Evolutionary conservation across 305 asterid genomes (phyloP).

Genomic region (Solanum chacoense): DNA sequence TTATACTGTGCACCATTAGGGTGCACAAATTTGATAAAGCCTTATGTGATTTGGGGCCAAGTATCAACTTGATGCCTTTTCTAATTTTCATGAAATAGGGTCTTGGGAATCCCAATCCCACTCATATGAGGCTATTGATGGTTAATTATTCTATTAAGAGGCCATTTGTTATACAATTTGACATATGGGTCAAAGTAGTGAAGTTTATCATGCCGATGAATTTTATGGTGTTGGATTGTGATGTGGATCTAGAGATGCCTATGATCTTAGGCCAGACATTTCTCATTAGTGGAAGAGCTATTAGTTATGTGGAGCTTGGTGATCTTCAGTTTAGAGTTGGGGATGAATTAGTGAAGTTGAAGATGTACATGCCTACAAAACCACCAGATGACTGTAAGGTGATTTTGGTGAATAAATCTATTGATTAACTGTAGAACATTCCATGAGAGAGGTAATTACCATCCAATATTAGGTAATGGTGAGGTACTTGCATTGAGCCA

Average conservation of each 20-base stretch:
- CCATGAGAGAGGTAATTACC: background rate
- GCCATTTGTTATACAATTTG: background rate
- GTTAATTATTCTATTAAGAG: background rate
- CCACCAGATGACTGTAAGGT: background rate
- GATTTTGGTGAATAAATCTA: background rate
- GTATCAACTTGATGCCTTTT: background rate
- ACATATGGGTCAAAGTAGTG: background rate
- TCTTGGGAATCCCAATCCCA: background rate
- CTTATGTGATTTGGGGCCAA: background rate
- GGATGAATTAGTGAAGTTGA: background rate
- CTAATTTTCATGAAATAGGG: background rate
- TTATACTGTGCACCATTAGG: background rate
- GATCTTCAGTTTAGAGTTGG: background rate
- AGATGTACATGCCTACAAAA: background rate
- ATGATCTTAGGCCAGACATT: background rate
- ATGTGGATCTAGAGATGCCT: background rate
- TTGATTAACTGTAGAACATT: background rate
- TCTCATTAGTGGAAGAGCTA: background rate
- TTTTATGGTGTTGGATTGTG: background rate
- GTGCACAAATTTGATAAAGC: background rate
- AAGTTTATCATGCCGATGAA: background rate
- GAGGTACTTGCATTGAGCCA: background rate
- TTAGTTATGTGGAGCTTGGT: background rate
- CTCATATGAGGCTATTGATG: background rate
- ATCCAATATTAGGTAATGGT: background rate